Evolutionary conservation across 257 asterid species (phyloP).

Genomic region (Anisodus tanguticus): DNA sequence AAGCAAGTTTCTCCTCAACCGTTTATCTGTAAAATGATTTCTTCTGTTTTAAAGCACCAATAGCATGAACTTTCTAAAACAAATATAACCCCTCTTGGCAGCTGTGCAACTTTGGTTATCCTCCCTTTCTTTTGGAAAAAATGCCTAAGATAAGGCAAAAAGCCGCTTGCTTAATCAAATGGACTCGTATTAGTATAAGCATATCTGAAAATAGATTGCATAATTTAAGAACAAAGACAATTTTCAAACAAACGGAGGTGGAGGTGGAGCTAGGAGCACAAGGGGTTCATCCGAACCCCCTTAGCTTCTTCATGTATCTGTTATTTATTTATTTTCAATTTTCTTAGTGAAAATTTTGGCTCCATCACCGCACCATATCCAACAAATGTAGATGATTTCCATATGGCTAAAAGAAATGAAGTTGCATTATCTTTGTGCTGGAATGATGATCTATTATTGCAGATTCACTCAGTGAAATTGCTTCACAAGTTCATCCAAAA

Average conservation of each 20-base stretch:
- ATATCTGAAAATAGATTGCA: conserved; percentile 9
- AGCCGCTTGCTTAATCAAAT: neutral
- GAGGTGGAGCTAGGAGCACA: neutral
- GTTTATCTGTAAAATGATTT: neutral
- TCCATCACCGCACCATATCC: neutral
- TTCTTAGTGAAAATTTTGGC: neutral
- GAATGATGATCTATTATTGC: neutral
- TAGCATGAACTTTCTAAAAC: neutral
- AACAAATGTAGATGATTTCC: neutral
- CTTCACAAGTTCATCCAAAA: neutral
- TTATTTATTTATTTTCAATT: neutral
- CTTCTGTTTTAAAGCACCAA: neutral
- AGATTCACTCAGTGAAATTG: neutral
- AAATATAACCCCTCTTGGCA: neutral
- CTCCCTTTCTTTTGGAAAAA: neutral
- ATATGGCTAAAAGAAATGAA: neutral
- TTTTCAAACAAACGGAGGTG: neutral
- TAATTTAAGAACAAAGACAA: neutral
- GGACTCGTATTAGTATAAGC: neutral
- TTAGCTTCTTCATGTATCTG: neutral
- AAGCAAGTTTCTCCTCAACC: neutral
- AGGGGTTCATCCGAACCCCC: neutral
- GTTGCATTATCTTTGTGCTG: neutral
- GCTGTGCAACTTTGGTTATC: neutral
- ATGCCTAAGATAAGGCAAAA: conserved; percentile 2